Base-by-base conservation (phyloP, 352 stramenopile genomes). In the Pilasporangium apinafurcum region DNA sequence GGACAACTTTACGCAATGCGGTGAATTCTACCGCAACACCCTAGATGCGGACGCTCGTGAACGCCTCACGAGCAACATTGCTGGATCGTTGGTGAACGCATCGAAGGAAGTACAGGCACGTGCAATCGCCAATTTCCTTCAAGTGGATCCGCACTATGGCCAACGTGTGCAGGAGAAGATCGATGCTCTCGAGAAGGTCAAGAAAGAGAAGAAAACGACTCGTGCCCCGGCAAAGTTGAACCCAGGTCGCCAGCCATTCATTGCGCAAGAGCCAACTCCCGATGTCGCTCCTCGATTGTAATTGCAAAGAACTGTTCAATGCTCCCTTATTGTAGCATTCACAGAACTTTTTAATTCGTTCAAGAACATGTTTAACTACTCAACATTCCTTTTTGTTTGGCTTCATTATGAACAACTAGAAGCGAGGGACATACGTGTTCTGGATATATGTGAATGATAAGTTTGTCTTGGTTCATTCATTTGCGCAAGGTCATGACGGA, bases 1-100 rank as follows among this genome's bases (percentile, higher is more conserved):
- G 16, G 86, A 96, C 63, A 96, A 96, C 61, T 95, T 89, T 45
- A 79, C 75, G 27, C 87, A 96, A 53, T 71, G 74, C 10, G 59
- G 70, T n/a, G 59, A 68, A 1, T 95, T 96, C 49, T 96, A 92
- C 68, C 72, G 73, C 45, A 72, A 90, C 45, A 83, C 80, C 34
- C 65, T 96, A 35, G 50, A 85, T 21, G 65, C 62, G 3, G 81
- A 41, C 6, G 83, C 30, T 8, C 72, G 84, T 9, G 76, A 92
- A 24, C 71, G 79, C 2, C 70, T 97, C 17, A 92, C 85, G 13
- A 59, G 64, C 55, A 96, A 97, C 65, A 92, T 97, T 37, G 85
- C 88, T 22, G 74, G 69, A 8, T 79, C 85, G 57, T 58, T 91
- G 17, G 78, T 65, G 12, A 86, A 91, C 45, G 86, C 85, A 12